phyloP scores from a whole-genome alignment of 2,329 filamentous ascomycete species.

The Macroventuria anomochaeta region DNA sequence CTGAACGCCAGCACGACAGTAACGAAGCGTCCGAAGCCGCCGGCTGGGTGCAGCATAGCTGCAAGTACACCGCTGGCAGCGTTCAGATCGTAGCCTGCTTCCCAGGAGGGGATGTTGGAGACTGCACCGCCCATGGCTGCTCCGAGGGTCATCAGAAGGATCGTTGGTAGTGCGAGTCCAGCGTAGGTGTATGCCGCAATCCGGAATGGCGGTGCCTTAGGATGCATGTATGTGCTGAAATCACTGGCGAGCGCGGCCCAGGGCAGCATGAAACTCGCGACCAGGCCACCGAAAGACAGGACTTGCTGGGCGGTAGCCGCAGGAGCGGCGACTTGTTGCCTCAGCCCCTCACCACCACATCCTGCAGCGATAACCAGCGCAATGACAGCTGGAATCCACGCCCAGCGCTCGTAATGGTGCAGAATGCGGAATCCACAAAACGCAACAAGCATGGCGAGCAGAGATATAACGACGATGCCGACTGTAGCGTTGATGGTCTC shows the following conservation, averaged over 20 bases:
- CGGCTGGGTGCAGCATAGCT: constrained; percentile 64
- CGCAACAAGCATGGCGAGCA: constrained; percentile 65
- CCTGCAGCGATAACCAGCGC: constrained; percentile 63
- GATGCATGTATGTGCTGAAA: constrained; percentile 67
- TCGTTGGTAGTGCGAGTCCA: constrained; percentile 62
- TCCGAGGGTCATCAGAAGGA: constrained; percentile 67
- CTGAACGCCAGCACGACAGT: constrained; percentile 62
- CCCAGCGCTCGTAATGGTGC: constrained; percentile 65
- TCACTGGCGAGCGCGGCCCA: constrained; percentile 67
- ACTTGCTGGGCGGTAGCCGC: constrained; percentile 56
- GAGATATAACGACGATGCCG: constrained; percentile 66
- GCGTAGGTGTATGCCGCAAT: constrained; percentile 65
- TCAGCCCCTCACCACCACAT: constrained; percentile 59
- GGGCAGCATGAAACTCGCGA: constrained; percentile 69
- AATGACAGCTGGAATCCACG: constrained; percentile 63
- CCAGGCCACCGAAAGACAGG: constrained; percentile 65
- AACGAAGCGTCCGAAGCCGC: constrained; percentile 68
- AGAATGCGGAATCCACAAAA: constrained; percentile 65
- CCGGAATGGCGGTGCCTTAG: constrained; percentile 57
- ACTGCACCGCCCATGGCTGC: constrained; percentile 69
- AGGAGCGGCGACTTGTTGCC: constrained; percentile 55
- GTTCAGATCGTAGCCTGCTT: constrained; percentile 60
- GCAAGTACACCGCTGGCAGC: constrained; percentile 65
- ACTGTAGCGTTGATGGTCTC: constrained; percentile 58
- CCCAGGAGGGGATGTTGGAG: constrained; percentile 61